Evolutionary conservation across 2,329 filamentous ascomycete genomes (phyloP), one percentile per base, ranked within the genome.

Genomic region (Scedosporium dehoogii): DNA sequence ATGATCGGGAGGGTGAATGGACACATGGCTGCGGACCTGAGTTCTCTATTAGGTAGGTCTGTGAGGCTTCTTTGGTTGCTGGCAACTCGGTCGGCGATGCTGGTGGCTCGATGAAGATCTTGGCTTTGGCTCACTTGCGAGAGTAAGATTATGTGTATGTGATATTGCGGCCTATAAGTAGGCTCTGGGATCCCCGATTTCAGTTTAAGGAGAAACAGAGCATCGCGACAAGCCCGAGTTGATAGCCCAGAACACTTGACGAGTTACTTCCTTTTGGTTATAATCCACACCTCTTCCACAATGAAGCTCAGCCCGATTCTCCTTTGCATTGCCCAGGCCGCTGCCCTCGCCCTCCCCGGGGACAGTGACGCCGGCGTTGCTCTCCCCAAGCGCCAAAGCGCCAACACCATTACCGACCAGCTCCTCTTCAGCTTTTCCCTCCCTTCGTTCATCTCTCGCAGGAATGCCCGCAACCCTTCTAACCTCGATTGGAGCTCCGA

Each of bases 351-450:
- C 1, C 25, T 58, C 16, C 55, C 55, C 7, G 16, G 16, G 14
- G 21, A 38, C 10, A 38, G 18, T 10, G 51, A 27, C 10, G 21
- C 51, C 51, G 18, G 25, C 9, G 51, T 23, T 58, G 27, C 27
- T 14, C 14, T 38, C 16, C 9, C 33, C 27, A 33, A 58, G 55
- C 55, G 55, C 9, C 55, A 58, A 10, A 25, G 23, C 33, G 7
- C 12, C 27, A 58, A 18, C 33, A 41, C 55, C 14, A 46, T 75
- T 14, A 81, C 79, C 1, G 81, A 84, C 64, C 64, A 73, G 41
- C 74, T 81, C 27, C 70, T 82, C 61, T 84, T 81, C 72, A 68
- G 63, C 57, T 67, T 74, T 48, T 69, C 73, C 0, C 75, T 84
- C 3, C 65, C 71, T 0, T 51, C 70, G 0, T 85, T 84, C 67